phyloP scores from a whole-genome alignment of 306 rosid genomes.

The Sesbania bispinosa region DNA sequence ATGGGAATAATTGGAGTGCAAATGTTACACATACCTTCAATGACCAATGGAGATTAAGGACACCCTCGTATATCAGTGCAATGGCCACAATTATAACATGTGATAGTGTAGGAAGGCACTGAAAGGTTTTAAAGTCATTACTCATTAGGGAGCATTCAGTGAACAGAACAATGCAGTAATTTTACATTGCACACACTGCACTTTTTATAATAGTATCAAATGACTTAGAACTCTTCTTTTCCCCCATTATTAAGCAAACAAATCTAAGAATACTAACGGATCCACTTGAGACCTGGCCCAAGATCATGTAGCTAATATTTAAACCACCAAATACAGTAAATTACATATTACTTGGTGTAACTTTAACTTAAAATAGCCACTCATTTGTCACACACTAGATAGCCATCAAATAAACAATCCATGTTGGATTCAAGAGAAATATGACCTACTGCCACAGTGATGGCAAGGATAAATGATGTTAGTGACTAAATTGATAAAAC shows the following conservation, averaged over 20 bases:
- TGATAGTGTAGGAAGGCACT: no score
- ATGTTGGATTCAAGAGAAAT: conserved; percentile 1
- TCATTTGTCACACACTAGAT: conserved; percentile 11
- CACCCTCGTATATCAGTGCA: conserved; percentile 82
- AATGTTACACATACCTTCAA: conserved; percentile 55
- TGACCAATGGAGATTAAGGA: conserved; percentile 66
- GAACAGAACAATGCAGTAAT: background rate
- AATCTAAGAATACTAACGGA: background rate
- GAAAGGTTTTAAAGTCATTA: no score
- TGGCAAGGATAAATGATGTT: conserved; percentile 16
- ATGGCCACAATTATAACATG: conserved; percentile 86
- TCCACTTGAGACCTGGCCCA: background rate
- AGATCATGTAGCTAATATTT: background rate
- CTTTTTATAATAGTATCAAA: background rate
- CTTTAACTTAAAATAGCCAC: background rate
- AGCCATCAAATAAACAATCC: conserved; percentile 8
- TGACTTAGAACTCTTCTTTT: background rate
- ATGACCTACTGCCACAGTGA: background rate
- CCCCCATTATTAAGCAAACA: background rate
- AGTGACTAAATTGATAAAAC: conserved; percentile 11
- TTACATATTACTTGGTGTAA: background rate
- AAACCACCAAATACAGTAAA: conserved; percentile 2
- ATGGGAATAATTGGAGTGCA: background rate
- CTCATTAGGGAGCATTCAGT: conserved; percentile 43
- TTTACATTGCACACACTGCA: background rate